phyloP scores from a whole-genome alignment of 305 asterid species.

The Fraxinus ornus region DNA sequence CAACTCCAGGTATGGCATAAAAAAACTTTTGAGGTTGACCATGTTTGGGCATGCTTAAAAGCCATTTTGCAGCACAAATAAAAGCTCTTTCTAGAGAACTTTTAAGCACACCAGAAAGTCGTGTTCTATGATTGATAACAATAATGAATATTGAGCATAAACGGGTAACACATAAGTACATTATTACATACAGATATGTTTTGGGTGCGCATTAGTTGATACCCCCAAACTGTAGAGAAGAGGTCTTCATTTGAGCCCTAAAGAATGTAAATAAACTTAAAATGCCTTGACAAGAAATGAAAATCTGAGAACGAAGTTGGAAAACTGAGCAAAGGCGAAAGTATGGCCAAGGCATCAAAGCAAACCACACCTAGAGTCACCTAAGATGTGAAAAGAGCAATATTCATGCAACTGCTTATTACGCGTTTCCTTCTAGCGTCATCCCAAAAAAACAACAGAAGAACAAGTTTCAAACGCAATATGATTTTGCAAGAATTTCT shows the following conservation, averaged over 20 bases:
- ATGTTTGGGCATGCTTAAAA: background rate
- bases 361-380: conserved; percentile 26
- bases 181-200: background rate
- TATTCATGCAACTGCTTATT: conserved; percentile 44
- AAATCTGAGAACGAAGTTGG: background rate
- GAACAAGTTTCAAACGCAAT: conserved; percentile 6
- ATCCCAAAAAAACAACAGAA: conserved; percentile 8
- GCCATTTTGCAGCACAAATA: background rate
- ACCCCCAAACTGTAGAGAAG: background rate
- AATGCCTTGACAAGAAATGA: conserved; percentile 16
- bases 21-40: background rate
- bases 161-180: background rate
- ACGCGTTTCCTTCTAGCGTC: conserved; percentile 25
- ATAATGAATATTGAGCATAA: background rate
- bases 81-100: background rate
- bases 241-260: conserved; percentile 25
- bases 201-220: background rate
- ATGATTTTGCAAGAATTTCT: background rate
- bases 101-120: background rate
- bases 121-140: background rate
- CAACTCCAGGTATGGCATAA: background rate
- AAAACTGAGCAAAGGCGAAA: conserved; percentile 18
- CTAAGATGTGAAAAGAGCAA: conserved; percentile 23
- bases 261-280: conserved; percentile 24
- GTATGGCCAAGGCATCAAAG: conserved; percentile 24